A percentile compares a stretch with the other conserved stretches of the same genome.
These are phyloP conservation scores for Scalesia atractyloides DNA, from an alignment of 129 eudicot species.

Conservation along the genomic window DNA sequence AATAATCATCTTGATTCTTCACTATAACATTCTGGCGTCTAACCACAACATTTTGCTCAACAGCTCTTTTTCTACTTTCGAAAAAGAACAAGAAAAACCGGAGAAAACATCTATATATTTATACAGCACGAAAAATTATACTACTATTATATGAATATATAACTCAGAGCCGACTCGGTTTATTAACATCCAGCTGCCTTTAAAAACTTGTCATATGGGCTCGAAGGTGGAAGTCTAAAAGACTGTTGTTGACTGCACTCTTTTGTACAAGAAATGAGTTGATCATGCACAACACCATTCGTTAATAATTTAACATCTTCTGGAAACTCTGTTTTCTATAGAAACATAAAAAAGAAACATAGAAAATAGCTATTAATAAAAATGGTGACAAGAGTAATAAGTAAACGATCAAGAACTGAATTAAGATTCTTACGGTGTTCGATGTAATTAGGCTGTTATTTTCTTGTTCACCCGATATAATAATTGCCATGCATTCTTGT, in stretches of 20 bases:
- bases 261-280: slow-evolving; percentile 39
- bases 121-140: slow-evolving; percentile 17
- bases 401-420: background rate
- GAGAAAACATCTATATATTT: slow-evolving; percentile 11
- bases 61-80: slow-evolving; percentile 21
- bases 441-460: slow-evolving; percentile 16
- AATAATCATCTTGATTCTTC: background rate
- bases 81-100: slow-evolving; percentile 15
- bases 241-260: slow-evolving; percentile 57
- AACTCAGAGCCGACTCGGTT: background rate
- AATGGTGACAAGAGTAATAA: background rate
- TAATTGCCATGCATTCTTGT: slow-evolving; percentile 48
- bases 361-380: no score
- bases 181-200: slow-evolving; percentile 84
- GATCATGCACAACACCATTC: slow-evolving; percentile 37
- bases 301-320: slow-evolving; percentile 33
- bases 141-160: slow-evolving; percentile 10
- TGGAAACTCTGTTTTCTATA: slow-evolving; percentile 35
- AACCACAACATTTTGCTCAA: slow-evolving; percentile 18
- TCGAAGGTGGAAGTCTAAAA: slow-evolving; percentile 82
- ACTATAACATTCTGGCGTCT: slow-evolving; percentile 22
- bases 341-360: background rate
- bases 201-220: slow-evolving; percentile 85
- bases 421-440: slow-evolving; percentile 38
- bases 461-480: slow-evolving; percentile 39